phyloP scores from a whole-genome alignment of 2,329 filamentous ascomycete species.

The Aspergillus aculeatus region DNA sequence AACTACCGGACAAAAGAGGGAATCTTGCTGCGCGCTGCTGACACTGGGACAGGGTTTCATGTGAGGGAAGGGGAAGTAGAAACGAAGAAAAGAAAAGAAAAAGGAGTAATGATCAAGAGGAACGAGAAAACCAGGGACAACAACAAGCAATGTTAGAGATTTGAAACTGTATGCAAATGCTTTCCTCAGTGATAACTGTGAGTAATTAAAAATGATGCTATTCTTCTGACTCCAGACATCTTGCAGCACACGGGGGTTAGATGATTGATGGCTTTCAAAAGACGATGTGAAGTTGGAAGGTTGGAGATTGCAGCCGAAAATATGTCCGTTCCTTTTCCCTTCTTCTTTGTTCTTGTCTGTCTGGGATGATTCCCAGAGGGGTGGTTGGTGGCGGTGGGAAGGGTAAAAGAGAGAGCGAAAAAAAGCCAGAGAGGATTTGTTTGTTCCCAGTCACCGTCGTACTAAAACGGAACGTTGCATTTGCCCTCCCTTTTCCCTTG shows the following conservation, averaged over 20 bases:
- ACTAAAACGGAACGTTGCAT: slow-evolving; percentile 28
- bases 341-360: background rate
- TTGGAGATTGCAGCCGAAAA: slow-evolving; percentile 23
- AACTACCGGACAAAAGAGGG: slow-evolving; percentile 33
- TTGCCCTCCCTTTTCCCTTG: slow-evolving; percentile 27
- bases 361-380: background rate
- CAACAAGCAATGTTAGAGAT: slow-evolving; percentile 15
- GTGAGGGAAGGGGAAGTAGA: slow-evolving; percentile 26
- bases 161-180: slow-evolving; percentile 26
- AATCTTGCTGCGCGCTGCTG: slow-evolving; percentile 42
- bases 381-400: background rate
- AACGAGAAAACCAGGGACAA: slow-evolving; percentile 19
- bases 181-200: slow-evolving; percentile 25
- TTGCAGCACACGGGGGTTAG: slow-evolving; percentile 18
- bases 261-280: slow-evolving; percentile 20
- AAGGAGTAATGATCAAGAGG: slow-evolving; percentile 16
- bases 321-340: background rate
- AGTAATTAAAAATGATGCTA: slow-evolving; percentile 35
- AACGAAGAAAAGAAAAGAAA: slow-evolving; percentile 17
- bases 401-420: slow-evolving; percentile 16
- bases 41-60: slow-evolving; percentile 34
- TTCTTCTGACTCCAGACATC: slow-evolving; percentile 28
- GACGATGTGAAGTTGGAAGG: slow-evolving; percentile 15
- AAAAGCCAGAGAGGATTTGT: slow-evolving; percentile 18
- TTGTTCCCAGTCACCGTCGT: slow-evolving; percentile 27